A percentile compares a stretch with the other conserved stretches of the same genome.
phyloP scores from a whole-genome alignment of 257 asterid genomes.

The Solanum appendiculatum region DNA sequence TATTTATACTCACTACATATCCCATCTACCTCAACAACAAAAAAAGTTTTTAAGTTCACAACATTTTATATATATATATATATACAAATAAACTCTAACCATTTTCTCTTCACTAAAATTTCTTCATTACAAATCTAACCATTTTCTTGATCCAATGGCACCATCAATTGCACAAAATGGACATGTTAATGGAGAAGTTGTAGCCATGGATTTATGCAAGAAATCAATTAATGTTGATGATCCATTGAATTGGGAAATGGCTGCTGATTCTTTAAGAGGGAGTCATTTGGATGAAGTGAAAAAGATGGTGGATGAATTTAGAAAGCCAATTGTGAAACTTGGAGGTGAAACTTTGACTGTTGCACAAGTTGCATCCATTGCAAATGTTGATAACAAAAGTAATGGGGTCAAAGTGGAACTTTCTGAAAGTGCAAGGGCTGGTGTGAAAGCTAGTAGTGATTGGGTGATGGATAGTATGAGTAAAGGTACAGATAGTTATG shows the following conservation, averaged over 20 bases:
- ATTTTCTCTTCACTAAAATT: too few relatives aligned
- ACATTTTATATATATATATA: too few relatives aligned
- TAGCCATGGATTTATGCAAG: constrained; percentile 24
- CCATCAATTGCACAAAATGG: constrained; percentile 7
- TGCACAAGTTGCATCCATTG: constrained; percentile 82
- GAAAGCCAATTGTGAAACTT: constrained; percentile 68
- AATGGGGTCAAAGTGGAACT: constrained; percentile 63
- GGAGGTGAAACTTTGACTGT: constrained; percentile 72
- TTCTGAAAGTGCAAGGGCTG: constrained; percentile 66
- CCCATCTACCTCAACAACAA: too few relatives aligned
- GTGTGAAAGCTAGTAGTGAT: constrained; percentile 89
- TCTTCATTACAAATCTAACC: too few relatives aligned
- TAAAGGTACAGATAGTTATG: too few relatives aligned
- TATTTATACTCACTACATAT: too few relatives aligned
- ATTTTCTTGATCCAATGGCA: neutral
- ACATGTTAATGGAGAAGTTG: constrained; percentile 15
- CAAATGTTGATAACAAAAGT: constrained; percentile 18
- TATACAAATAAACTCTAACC: too few relatives aligned
- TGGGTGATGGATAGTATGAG: constrained; percentile 74
- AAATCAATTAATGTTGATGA: constrained; percentile 8
- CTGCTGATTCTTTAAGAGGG: constrained; percentile 67
- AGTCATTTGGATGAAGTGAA: constrained; percentile 87
- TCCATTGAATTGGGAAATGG: constrained; percentile 79
- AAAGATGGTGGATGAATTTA: constrained; percentile 72
- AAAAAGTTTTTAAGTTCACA: too few relatives aligned